phyloP scores from a whole-genome alignment of 1,284 basidiomycete species.

The Abortiporus biennis region DNA sequence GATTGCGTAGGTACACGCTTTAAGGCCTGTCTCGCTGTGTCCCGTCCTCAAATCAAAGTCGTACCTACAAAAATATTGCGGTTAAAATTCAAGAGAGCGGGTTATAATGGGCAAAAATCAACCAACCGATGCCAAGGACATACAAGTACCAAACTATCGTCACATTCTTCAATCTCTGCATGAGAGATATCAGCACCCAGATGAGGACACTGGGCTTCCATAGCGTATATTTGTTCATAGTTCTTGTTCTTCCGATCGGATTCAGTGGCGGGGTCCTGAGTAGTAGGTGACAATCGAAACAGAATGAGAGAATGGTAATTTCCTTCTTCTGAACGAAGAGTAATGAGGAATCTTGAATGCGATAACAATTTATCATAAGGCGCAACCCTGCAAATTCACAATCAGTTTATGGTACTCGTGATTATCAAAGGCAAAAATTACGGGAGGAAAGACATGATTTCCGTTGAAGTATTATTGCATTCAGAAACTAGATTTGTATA shows the following conservation, averaged over 20 bases:
- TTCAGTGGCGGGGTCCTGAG: conserved; percentile 12
- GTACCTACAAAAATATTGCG: conserved; percentile 41
- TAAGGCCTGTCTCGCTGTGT: conserved; percentile 71
- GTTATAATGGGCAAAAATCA: not conserved
- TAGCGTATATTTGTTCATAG: conserved; percentile 62
- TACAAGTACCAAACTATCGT: conserved; percentile 53
- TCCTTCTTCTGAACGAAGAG: conserved; percentile 56
- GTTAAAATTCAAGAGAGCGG: not conserved
- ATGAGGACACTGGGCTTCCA: conserved; percentile 85
- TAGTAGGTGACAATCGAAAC: conserved; percentile 50
- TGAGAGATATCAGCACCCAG: conserved; percentile 80
- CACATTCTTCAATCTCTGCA: conserved; percentile 72
- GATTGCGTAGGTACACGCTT: conserved; percentile 74
- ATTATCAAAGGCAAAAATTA: too few relatives aligned
- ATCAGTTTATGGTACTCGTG: too few relatives aligned
- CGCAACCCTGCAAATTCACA: conserved; percentile 16
- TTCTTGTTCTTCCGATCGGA: conserved; percentile 7
- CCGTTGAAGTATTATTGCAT: too few relatives aligned
- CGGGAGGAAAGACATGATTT: too few relatives aligned
- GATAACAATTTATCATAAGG: conserved; percentile 29
- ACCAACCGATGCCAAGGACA: conserved; percentile 81
- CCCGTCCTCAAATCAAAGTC: conserved; percentile 71
- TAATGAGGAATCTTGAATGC: conserved; percentile 66
- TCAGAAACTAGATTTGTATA: too few relatives aligned
- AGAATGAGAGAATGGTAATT: conserved; percentile 67